Conservation (phyloP, 805 yeast genomes). For the Metschnikowia sp. region DNA sequence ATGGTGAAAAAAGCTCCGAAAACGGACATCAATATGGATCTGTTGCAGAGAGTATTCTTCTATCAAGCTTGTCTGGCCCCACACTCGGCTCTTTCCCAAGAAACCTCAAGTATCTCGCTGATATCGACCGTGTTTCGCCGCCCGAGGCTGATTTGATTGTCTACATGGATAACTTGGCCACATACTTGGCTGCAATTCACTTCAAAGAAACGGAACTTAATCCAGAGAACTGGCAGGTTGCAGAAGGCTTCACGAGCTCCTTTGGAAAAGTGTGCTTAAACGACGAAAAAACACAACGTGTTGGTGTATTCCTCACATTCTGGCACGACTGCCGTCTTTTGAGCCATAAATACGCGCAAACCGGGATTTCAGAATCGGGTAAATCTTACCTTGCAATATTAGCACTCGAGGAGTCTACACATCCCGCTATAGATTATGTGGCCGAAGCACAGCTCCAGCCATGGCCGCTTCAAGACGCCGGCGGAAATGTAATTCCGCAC, state of each 20-base stretch:
- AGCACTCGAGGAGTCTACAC: constrained; percentile 16
- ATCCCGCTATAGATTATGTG: constrained; percentile 20
- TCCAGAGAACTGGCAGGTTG: constrained; percentile 19
- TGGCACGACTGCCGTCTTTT: constrained; percentile 34
- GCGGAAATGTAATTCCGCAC: constrained; percentile 13
- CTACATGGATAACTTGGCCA: constrained; percentile 29
- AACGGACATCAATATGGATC: not conserved
- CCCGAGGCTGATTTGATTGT: constrained; percentile 30
- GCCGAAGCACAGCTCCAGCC: constrained; percentile 16
- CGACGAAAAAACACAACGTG: constrained; percentile 17
- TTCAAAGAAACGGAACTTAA: constrained; percentile 21
- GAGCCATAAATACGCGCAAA: constrained; percentile 20
- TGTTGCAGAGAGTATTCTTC: constrained; percentile 30
- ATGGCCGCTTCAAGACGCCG: constrained; percentile 20
- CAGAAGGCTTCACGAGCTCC: constrained; percentile 22
- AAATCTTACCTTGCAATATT: constrained; percentile 22
- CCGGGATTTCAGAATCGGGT: constrained; percentile 10
- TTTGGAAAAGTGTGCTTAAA: constrained; percentile 31
- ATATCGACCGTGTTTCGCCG: constrained; percentile 32
- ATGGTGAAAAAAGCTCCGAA: not conserved
- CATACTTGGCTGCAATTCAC: constrained; percentile 26
- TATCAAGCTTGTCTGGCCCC: constrained; percentile 22
- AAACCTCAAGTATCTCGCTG: constrained; percentile 36
- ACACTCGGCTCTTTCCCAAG: constrained; percentile 30
- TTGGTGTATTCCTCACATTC: constrained; percentile 35